Evolutionary conservation across 768 basidiomycete species (phyloP), one percentile per base, ranked within the genome.

Genomic region (Russula abietina): DNA sequence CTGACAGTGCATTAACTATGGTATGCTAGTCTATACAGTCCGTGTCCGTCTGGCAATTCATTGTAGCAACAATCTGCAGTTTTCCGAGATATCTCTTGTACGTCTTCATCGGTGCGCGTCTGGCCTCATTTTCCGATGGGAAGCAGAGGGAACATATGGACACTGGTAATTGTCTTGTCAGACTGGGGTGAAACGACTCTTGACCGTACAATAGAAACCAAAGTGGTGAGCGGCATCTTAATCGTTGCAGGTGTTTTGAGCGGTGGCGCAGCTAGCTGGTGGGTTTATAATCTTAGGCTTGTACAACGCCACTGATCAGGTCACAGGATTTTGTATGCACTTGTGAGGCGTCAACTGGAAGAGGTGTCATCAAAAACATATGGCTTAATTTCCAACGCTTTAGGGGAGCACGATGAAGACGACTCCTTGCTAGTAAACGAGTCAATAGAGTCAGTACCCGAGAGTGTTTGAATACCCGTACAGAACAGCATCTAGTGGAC

Each of bases 81-180:
- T 82, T 85, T 49, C 91, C 92, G 26, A 92, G 86, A 70, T 75
- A 88, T 6, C 72, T 86, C 36, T 76, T 93, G 30, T 83, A 88
- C 62, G 83, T 87, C 16, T 91, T 92, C 73, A 83, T 93, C 55
- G 92, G 91, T 2, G 86, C 87, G 2, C 83, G 83, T 30, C 81
- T 92, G 48, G 88, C 88, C 45, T 77, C 77, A 12, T 75, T 93
- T 17, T 87, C 91, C 11, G 91, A 93, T 68, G 89, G 88, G 39
- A 80, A 87, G 67, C 83, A 85, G 64, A 81, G 91, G 50, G 79
- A 75, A 43, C 75, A 83, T 46, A 93, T 93, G 90, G 90, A 93
- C 70, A 80, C 82, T 26, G 79, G 89, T 89, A 77, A 60, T 80
- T 70, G 63, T 61, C 48, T 60, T 57, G 17, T 45, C 32, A 33